These are phyloP conservation scores for Panaeolus cyanescens DNA, from an alignment of 768 basidiomycete species.

Conservation along the genomic window DNA sequence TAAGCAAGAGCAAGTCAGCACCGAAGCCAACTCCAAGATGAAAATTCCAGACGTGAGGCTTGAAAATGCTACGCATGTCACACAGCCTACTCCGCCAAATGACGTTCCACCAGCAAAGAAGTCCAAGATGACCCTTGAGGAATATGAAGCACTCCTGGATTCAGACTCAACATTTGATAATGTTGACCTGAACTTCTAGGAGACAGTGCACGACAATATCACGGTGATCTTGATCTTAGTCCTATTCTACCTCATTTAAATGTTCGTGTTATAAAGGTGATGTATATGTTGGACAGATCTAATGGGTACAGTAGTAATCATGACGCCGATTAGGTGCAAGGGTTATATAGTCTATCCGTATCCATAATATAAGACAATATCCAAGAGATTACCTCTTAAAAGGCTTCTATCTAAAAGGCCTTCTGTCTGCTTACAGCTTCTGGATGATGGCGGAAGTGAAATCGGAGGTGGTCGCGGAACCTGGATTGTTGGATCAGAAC, in stretches of 20 bases:
- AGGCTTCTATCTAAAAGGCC: not conserved
- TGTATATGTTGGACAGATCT: not conserved
- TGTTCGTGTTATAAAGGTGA: not conserved
- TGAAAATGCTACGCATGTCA: not conserved
- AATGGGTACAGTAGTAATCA: not conserved
- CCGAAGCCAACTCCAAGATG: constrained; percentile 9
- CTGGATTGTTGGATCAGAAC: constrained; percentile 36
- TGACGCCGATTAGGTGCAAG: not conserved
- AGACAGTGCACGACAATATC: not conserved
- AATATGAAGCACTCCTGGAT: constrained; percentile 54
- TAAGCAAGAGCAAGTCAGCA: not conserved
- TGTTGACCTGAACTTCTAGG: constrained; percentile 38
- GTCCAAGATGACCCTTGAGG: constrained; percentile 43
- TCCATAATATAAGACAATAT: not conserved
- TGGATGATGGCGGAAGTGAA: constrained; percentile 93
- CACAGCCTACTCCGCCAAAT: not conserved
- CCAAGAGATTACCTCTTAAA: not conserved
- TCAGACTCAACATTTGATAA: constrained; percentile 47
- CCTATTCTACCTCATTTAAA: not conserved
- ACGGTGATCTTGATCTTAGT: not conserved
- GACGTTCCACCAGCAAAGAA: constrained; percentile 42
- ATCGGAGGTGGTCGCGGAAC: constrained; percentile 89
- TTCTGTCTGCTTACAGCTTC: constrained; percentile 49
- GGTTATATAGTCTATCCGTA: not conserved
- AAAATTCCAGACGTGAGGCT: not conserved